Conservation (phyloP, 768 basidiomycete species). For the Serendipita sp. region DNA sequence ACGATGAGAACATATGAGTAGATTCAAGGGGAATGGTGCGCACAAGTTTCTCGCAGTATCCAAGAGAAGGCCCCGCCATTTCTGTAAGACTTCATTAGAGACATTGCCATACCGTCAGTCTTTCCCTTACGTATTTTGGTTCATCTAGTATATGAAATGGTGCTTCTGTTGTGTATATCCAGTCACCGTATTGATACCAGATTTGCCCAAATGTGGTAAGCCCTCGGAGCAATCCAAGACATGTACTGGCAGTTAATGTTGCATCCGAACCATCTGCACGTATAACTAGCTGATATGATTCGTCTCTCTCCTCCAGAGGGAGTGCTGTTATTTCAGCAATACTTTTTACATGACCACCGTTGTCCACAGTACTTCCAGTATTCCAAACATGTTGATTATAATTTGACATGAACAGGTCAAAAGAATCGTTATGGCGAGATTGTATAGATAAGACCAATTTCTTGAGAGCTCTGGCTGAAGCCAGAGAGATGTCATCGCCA, state of each 20-base stretch:
- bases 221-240: conserved; percentile 52
- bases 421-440: conserved; percentile 4
- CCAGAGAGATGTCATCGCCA: conserved; percentile 25
- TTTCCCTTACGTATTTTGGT: conserved; percentile 40
- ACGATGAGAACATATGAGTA: background rate
- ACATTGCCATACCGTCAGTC: conserved; percentile 11
- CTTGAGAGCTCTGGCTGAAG: conserved; percentile 26
- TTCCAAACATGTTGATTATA: background rate
- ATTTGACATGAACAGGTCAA: background rate
- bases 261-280: conserved; percentile 40
- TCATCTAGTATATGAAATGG: conserved; percentile 43
- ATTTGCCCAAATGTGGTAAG: conserved; percentile 63
- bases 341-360: conserved; percentile 15
- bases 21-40: conserved; percentile 15
- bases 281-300: conserved; percentile 42
- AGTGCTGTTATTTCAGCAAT: conserved; percentile 40
- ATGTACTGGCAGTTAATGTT: conserved; percentile 40
- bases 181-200: conserved; percentile 28
- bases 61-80: conserved; percentile 50
- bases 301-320: conserved; percentile 34
- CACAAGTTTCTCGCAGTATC: conserved; percentile 69
- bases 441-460: conserved; percentile 29
- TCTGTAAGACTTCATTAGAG: background rate
- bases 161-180: conserved; percentile 36
- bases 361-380: background rate